Conservation (phyloP, 2,329 filamentous ascomycete species). For the Penicillium corylophilum region DNA sequence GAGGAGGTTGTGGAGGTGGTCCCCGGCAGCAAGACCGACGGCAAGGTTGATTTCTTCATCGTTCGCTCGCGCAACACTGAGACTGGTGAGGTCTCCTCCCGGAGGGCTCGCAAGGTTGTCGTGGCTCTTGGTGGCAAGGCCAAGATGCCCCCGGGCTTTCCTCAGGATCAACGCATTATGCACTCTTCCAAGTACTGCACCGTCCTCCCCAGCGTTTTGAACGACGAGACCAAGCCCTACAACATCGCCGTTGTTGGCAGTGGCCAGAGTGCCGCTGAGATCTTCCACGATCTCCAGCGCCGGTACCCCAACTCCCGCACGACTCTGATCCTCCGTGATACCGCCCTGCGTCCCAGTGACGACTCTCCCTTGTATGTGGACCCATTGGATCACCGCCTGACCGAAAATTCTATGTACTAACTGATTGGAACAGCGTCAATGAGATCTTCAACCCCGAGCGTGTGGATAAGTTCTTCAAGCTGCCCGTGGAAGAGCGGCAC, state of each 20-base stretch:
- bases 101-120: constrained; percentile 54
- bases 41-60: constrained; percentile 62
- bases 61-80: constrained; percentile 64
- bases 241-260: constrained; percentile 82
- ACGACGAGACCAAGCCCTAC: constrained; percentile 50
- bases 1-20: constrained; percentile 73
- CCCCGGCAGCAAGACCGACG: constrained; percentile 54
- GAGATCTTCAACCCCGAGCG: constrained; percentile 91
- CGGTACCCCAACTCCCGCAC: constrained; percentile 81
- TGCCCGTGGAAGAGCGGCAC: constrained; percentile 62
- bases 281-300: constrained; percentile 82
- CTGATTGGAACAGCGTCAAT: constrained; percentile 85
- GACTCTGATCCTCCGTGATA: constrained; percentile 74
- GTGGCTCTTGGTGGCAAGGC: constrained; percentile 67
- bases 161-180: constrained; percentile 68
- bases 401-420: not conserved
- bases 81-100: constrained; percentile 41
- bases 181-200: constrained; percentile 84
- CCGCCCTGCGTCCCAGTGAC: constrained; percentile 84
- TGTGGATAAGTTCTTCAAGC: constrained; percentile 72
- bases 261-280: constrained; percentile 92
- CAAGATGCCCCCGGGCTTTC: constrained; percentile 69
- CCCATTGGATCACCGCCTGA: not conserved
- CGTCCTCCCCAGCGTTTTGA: constrained; percentile 37
- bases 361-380: constrained; percentile 84